Evolutionary conservation across 495 filamentous ascomycete species (phyloP).

Genomic region (Trypethelium eluteriae): DNA sequence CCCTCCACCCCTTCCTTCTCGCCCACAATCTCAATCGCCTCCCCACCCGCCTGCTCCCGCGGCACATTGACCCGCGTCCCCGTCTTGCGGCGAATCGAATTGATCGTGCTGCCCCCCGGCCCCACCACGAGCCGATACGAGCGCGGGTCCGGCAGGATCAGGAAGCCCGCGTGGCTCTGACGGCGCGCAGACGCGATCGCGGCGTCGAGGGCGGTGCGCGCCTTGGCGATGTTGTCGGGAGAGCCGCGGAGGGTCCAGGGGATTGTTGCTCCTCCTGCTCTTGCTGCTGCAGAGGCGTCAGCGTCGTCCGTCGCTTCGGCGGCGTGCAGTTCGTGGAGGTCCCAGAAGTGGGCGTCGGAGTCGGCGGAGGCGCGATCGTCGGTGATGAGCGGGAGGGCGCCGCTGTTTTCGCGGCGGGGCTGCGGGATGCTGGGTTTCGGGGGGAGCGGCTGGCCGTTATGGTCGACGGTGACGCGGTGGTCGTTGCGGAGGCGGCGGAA

Average conservation of each 20-base stretch:
- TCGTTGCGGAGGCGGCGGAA: slow-evolving; percentile 81
- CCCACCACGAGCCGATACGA: slow-evolving; percentile 89
- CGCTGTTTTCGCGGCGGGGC: slow-evolving; percentile 43
- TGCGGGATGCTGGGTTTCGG: slow-evolving; percentile 48
- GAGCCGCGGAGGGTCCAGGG: slow-evolving; percentile 84
- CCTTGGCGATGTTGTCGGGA: slow-evolving; percentile 64
- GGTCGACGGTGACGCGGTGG: slow-evolving; percentile 79
- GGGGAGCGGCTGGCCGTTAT: slow-evolving; percentile 69
- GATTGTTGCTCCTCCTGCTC: slow-evolving; percentile 45
- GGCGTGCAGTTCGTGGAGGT: slow-evolving; percentile 52
- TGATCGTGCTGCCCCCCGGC: slow-evolving; percentile 81
- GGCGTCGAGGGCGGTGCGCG: slow-evolving; percentile 59
- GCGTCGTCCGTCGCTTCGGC: slow-evolving; percentile 41
- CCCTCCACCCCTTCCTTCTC: slow-evolving; percentile 72
- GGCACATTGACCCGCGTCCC: slow-evolving; percentile 89
- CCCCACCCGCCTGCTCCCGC: slow-evolving; percentile 62
- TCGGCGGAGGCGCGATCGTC: slow-evolving; percentile 52
- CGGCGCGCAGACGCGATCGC: slow-evolving; percentile 65
- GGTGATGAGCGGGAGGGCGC: slow-evolving; percentile 75
- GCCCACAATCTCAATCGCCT: slow-evolving; percentile 84
- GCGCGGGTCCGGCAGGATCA: slow-evolving; percentile 80
- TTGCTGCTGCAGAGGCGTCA: slow-evolving; percentile 35
- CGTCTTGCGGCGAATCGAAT: slow-evolving; percentile 82
- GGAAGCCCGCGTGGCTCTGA: slow-evolving; percentile 69
- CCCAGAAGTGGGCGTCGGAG: slow-evolving; percentile 68